Percentiles rank a stretch among this genome's conserved stretches.
Evolutionary conservation across 768 basidiomycete genomes (phyloP).

Genomic region (Agrocybe praecox): DNA sequence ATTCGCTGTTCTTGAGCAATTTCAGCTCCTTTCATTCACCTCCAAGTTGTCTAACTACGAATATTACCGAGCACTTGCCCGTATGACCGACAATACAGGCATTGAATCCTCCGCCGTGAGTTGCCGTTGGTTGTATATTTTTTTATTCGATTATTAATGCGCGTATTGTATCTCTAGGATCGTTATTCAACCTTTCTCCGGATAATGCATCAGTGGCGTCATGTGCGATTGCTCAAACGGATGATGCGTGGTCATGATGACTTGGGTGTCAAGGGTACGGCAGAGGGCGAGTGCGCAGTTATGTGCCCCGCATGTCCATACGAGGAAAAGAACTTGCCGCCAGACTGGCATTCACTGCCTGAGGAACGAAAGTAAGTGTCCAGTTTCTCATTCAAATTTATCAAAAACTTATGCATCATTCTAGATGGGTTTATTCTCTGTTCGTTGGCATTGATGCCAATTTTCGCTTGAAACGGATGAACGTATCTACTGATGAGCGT

Average conservation of each 20-base stretch:
- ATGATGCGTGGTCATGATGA: slow-evolving; percentile 13
- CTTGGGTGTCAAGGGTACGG: slow-evolving; percentile 7
- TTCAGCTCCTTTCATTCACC: slow-evolving; percentile 28
- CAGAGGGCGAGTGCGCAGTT: slow-evolving; percentile 19
- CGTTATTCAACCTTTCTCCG: slow-evolving; percentile 15
- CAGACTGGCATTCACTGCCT: slow-evolving; percentile 15
- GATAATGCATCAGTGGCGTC: slow-evolving; percentile 18
- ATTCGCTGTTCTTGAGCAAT: slow-evolving; percentile 23
- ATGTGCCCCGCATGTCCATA: slow-evolving; percentile 24
- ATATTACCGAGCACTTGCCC: slow-evolving; percentile 23
- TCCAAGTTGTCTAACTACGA: slow-evolving; percentile 28
- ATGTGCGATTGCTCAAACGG: slow-evolving; percentile 19
- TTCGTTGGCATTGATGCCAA: slow-evolving; percentile 32
- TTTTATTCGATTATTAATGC: neutral
- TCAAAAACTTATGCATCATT: neutral
- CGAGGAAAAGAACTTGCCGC: slow-evolving; percentile 19
- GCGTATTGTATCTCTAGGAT: slow-evolving; percentile 9
- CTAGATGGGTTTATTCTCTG: slow-evolving; percentile 7
- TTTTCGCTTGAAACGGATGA: slow-evolving; percentile 28
- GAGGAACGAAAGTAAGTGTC: slow-evolving; percentile 7
- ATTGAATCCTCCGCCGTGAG: slow-evolving; percentile 13
- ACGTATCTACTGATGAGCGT: slow-evolving; percentile 20
- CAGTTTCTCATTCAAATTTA: neutral
- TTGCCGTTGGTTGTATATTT: too few species aligned
- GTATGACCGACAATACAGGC: slow-evolving; percentile 27